These are phyloP conservation scores for Tetragonia tetragonoides DNA, from an alignment of 148 eudicot species.

Conservation along the genomic window DNA sequence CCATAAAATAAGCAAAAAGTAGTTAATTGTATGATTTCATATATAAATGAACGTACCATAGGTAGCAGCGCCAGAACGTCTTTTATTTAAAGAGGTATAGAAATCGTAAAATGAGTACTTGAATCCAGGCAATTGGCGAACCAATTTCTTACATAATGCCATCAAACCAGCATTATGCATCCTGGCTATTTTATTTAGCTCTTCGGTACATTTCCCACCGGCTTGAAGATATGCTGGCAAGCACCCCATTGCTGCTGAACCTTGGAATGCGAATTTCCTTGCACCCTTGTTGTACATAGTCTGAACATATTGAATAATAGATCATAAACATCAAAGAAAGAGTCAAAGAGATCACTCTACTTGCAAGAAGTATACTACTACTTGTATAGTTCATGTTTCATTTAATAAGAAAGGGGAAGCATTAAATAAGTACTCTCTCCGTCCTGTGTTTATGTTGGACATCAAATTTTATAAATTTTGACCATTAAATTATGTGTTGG, in stretches of 20 bases:
- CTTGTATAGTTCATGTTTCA: too few species aligned
- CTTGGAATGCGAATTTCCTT: slow-evolving; percentile 31
- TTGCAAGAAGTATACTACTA: too few species aligned
- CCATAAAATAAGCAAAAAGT: too few species aligned
- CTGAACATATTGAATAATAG: background rate
- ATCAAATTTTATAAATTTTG: too few species aligned
- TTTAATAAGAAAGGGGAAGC: too few species aligned
- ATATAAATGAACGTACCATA: slow-evolving; percentile 14
- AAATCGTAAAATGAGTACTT: slow-evolving; percentile 22
- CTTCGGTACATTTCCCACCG: slow-evolving; percentile 2
- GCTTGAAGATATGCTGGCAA: slow-evolving; percentile 11
- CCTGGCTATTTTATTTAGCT: slow-evolving; percentile 15
- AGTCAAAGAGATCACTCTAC: too few species aligned
- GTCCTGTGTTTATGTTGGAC: too few species aligned
- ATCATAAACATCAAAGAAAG: too few species aligned
- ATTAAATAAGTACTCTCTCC: too few species aligned
- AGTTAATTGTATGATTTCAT: too few species aligned
- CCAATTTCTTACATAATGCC: background rate
- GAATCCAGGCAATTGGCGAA: slow-evolving; percentile 21
- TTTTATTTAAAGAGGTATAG: slow-evolving; percentile 3
- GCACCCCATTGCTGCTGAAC: slow-evolving; percentile 30
- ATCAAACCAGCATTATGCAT: slow-evolving; percentile 20
- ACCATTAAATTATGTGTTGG: too few species aligned
- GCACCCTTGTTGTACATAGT: slow-evolving; percentile 24
- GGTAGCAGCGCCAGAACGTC: background rate